Evolutionary conservation across 1,139 yeast species (phyloP).

Genomic region (Pichia sp.): DNA sequence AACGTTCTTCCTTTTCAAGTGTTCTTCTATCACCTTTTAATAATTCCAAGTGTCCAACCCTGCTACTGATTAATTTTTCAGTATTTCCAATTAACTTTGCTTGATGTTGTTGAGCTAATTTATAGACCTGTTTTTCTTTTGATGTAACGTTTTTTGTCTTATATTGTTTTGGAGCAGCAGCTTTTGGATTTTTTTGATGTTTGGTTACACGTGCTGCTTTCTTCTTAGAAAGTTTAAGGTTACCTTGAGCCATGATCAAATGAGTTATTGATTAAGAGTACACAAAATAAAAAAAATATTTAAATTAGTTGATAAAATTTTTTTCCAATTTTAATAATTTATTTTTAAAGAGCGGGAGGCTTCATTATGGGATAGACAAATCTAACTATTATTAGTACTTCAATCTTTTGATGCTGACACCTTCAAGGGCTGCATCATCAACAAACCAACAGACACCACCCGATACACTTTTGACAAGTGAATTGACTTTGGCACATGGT

Average conservation of each 20-base stretch:
- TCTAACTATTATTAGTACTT: not conserved
- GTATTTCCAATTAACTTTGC: slow-evolving; percentile 39
- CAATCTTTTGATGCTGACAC: slow-evolving; percentile 40
- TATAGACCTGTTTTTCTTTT: slow-evolving; percentile 37
- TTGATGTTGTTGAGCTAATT: slow-evolving; percentile 52
- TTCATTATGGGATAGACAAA: not conserved
- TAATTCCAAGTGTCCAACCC: slow-evolving; percentile 93
- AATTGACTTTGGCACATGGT: slow-evolving; percentile 72
- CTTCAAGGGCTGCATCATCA: slow-evolving; percentile 63
- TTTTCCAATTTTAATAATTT: not conserved
- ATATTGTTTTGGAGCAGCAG: slow-evolving; percentile 68
- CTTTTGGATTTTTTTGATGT: slow-evolving; percentile 53
- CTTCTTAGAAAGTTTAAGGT: slow-evolving; percentile 40
- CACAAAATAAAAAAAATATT: not conserved
- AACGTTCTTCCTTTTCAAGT: slow-evolving; percentile 48
- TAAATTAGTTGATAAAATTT: not conserved
- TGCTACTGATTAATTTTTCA: slow-evolving; percentile 76
- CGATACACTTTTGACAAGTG: slow-evolving; percentile 26
- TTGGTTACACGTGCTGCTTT: slow-evolving; percentile 47
- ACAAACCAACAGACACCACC: slow-evolving; percentile 70
- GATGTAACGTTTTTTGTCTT: slow-evolving; percentile 57
- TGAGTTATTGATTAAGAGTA: not conserved
- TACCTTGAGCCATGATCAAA: slow-evolving; percentile 49
- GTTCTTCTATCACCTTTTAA: slow-evolving; percentile 89
- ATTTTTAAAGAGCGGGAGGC: not conserved